These are phyloP conservation scores for Phanerochaete sordida DNA, from an alignment of 768 basidiomycete species.

Conservation along the genomic window DNA sequence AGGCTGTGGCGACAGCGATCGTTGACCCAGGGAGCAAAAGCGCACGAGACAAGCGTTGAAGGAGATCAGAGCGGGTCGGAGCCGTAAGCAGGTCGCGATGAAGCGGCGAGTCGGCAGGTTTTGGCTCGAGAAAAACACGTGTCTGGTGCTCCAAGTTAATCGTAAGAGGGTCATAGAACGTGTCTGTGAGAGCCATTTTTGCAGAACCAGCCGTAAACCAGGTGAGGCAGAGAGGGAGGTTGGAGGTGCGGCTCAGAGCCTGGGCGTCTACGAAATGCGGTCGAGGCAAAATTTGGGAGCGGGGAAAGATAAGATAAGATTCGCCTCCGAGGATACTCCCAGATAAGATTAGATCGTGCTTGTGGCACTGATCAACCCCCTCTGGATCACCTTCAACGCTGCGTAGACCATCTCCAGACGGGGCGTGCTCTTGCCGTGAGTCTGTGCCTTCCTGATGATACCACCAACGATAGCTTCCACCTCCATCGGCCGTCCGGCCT, in stretches of 20 bases:
- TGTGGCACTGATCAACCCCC: not conserved
- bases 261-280: not conserved
- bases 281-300: constrained; percentile 7
- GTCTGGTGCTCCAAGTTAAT: constrained; percentile 59
- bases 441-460: constrained; percentile 17
- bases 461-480: constrained; percentile 34
- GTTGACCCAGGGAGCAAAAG: constrained; percentile 64
- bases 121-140: constrained; percentile 37
- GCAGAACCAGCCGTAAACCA: not conserved
- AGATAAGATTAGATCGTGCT: constrained; percentile 2
- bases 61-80: constrained; percentile 38
- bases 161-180: constrained; percentile 48
- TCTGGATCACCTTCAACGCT: constrained; percentile 19
- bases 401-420: constrained; percentile 21
- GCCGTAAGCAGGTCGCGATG: constrained; percentile 34
- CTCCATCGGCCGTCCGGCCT: constrained; percentile 34
- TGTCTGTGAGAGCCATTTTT: constrained; percentile 1
- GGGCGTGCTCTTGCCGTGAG: constrained; percentile 12
- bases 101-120: constrained; percentile 42
- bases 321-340: not conserved
- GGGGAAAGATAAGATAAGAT: not conserved
- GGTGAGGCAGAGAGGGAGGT: not conserved
- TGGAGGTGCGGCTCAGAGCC: not conserved
- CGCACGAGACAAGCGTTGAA: constrained; percentile 54
- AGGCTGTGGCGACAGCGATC: constrained; percentile 54